Evolutionary conservation across 164 flowering plant species (phyloP), one percentile per base, ranked within the genome.

Genomic region (Vitis riparia): DNA sequence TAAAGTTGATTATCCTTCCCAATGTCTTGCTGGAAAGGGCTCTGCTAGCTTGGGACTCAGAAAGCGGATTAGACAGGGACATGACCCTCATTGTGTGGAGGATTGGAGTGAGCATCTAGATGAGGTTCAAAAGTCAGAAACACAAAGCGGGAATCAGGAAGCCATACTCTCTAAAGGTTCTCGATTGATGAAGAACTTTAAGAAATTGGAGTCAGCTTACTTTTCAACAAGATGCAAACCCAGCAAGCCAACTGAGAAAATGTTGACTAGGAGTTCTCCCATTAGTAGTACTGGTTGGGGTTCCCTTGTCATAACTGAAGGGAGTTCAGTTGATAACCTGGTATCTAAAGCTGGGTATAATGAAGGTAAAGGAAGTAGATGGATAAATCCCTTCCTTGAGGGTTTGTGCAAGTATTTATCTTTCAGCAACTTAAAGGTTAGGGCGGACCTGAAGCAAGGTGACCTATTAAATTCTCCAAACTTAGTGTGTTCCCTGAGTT

Each of bases 371-470:
- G 75, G 67, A 77, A 77, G 77, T 81, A 89, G 85, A 71, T 96
- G 98, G 98, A 82, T 93, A 55, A 77, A 83, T 72, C 93, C 98
- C 52, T 93, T 96, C 76, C 93, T 96, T 64, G 98, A 89, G 68
- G 97, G 94, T 51, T 76, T 96, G 58, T 87, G 93, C 90, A 96
- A 93, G 73, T 93, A 93, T 81, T 79, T 96, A 9, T 84, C 99
- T 30, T 88, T 79, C 75, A 89, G 88, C 70, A 89, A 91, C 80
- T 76, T 93, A 57, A 88, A 83, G 75, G 94, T 92, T 37, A 91
- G 81, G 78, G 98, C 97, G 52, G 93, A 96, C 52, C 76, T 96
- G 79, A 93, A 93, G 75, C 99, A 96, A 80, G 95, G 91, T 32
- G 99, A 93, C 82, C 85, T 96, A 59, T 78, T 96, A 55, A 93